Conservation (phyloP, 176 grass and related monocot genomes). For the Tillandsia leiboldiana region DNA sequence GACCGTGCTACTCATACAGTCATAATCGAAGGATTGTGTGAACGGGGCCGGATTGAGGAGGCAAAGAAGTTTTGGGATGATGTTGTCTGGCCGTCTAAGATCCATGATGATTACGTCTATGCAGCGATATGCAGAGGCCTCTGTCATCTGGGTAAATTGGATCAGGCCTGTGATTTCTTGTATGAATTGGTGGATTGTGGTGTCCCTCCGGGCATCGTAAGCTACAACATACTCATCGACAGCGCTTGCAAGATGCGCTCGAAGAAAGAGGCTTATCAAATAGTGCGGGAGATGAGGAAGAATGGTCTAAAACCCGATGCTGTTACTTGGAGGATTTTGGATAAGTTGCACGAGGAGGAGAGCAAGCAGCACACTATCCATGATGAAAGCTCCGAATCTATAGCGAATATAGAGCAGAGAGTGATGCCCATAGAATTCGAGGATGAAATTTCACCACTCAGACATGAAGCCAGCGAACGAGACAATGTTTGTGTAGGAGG, state of each 20-base stretch:
- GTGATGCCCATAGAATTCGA: background rate
- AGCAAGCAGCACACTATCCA: constrained; percentile 12
- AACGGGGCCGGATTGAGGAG: constrained; percentile 28
- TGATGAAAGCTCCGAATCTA: constrained; percentile 8
- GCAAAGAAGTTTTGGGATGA: constrained; percentile 74
- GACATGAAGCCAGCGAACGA: constrained; percentile 5
- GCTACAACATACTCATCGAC: constrained; percentile 73
- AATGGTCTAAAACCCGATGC: constrained; percentile 60
- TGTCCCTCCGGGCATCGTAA: constrained; percentile 45
- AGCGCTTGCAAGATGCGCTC: constrained; percentile 49
- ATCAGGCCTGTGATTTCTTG: constrained; percentile 81
- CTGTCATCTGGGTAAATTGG: constrained; percentile 47
- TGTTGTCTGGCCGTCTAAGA: constrained; percentile 63
- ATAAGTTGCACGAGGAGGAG: constrained; percentile 28
- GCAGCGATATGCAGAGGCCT: constrained; percentile 49
- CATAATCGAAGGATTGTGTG: constrained; percentile 53
- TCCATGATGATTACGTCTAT: constrained; percentile 81
- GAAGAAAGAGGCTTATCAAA: constrained; percentile 52
- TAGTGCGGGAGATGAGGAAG: constrained; percentile 67
- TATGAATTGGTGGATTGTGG: constrained; percentile 58
- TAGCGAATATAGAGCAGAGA: constrained; percentile 6
- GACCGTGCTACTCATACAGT: constrained; percentile 42
- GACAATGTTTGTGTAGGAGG: background rate
- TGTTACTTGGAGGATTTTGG: constrained; percentile 87
- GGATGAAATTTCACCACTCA: background rate